phyloP scores from a whole-genome alignment of 495 filamentous ascomycete species.

The Thermothielavioides terrestris region DNA sequence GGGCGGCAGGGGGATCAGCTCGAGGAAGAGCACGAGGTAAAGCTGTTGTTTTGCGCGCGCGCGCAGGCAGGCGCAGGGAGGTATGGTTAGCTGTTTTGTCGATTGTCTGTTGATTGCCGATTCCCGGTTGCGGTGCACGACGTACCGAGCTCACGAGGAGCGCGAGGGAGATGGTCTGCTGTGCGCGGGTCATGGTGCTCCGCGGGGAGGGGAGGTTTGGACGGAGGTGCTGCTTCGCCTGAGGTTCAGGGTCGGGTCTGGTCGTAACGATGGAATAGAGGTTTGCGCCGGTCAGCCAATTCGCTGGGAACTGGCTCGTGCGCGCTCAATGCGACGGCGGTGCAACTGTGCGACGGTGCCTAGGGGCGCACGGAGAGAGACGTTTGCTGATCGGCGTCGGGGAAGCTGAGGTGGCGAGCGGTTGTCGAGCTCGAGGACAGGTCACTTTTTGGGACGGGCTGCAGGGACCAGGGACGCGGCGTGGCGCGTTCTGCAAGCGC shows the following conservation, averaged over 20 bases:
- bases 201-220: not conserved
- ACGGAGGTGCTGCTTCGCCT: not conserved
- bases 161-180: constrained; percentile 80
- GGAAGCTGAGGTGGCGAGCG: not conserved
- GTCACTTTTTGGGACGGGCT: not conserved
- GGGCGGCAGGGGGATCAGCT: constrained; percentile 73
- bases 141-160: constrained; percentile 79
- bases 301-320: too few relatives aligned
- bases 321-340: too few relatives aligned
- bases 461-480: not conserved
- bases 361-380: too few relatives aligned
- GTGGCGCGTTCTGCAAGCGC: constrained; percentile 1
- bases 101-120: not conserved
- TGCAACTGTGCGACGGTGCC: too few relatives aligned
- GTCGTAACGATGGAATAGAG: too few relatives aligned
- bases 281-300: too few relatives aligned
- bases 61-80: not conserved
- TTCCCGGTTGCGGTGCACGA: not conserved
- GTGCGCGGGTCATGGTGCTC: constrained; percentile 75
- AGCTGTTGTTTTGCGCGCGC: constrained; percentile 43
- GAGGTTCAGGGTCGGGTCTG: too few relatives aligned
- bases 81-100: not conserved
- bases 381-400: not conserved
- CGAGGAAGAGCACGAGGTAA: constrained; percentile 79
- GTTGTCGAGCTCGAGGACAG: not conserved